These are phyloP conservation scores for Epichloe hybrida DNA, from an alignment of 2,329 filamentous ascomycete genomes.

Conservation along the genomic window DNA sequence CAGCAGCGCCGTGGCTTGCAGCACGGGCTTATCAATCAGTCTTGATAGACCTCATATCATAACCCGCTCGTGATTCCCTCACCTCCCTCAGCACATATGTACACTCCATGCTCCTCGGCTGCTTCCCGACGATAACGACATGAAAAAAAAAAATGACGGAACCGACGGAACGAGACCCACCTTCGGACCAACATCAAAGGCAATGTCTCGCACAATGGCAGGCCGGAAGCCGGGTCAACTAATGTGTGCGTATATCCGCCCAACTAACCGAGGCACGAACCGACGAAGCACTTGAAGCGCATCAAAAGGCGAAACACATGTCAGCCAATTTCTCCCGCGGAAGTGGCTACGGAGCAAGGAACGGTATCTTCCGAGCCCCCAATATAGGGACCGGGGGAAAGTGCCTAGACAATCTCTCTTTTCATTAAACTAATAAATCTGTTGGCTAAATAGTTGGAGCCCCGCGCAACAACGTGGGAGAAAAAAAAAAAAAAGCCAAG, in stretches of 20 bases:
- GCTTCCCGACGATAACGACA: too few relatives aligned
- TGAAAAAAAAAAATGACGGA: too few relatives aligned
- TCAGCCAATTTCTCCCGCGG: background rate
- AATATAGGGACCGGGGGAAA: background rate
- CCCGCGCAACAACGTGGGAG: background rate
- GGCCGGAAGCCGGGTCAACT: background rate
- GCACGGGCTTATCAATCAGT: background rate
- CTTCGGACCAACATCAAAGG: too few relatives aligned
- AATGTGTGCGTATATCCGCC: background rate
- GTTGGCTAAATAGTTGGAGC: background rate
- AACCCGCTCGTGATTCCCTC: too few relatives aligned
- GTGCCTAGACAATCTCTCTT: background rate
- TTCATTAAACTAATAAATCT: background rate
- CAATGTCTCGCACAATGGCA: background rate
- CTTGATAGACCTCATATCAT: background rate
- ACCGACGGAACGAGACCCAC: too few relatives aligned
- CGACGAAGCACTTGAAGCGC: background rate
- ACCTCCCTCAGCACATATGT: too few relatives aligned
- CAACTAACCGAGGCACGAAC: background rate
- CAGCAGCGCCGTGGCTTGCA: background rate
- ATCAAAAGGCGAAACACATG: background rate
- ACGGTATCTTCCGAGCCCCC: background rate
- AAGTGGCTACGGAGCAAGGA: background rate
- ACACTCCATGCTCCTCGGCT: too few relatives aligned
- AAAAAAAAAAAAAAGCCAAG: background rate